phyloP scores from a whole-genome alignment of 176 grass and related monocot genomes.

The Stipa capillata region DNA sequence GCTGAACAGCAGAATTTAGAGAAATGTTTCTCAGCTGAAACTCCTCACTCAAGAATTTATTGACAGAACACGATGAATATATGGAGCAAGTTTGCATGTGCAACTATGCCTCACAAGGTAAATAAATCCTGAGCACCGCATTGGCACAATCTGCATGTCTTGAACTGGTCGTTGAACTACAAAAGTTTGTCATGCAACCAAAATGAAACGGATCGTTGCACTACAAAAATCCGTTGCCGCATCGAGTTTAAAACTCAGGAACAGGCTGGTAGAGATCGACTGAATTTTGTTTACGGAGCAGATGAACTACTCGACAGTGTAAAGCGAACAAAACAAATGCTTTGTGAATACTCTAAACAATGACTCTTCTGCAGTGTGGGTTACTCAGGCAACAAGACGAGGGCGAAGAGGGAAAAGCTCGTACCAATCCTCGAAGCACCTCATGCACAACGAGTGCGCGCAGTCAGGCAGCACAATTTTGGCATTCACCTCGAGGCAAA shows the following conservation, averaged over 20 bases:
- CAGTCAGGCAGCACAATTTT: conserved; percentile 55
- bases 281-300: background rate
- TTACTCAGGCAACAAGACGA: background rate
- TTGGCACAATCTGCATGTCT: background rate
- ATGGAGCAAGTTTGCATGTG: background rate
- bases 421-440: conserved; percentile 53
- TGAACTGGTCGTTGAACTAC: background rate
- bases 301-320: background rate
- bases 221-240: background rate
- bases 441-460: conserved; percentile 38
- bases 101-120: background rate
- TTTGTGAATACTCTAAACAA: background rate
- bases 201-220: background rate
- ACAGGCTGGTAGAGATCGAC: background rate
- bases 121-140: background rate
- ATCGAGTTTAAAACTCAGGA: background rate
- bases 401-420: background rate
- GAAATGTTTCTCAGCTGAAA: no score
- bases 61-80: background rate
- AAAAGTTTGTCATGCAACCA: no score
- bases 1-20: background rate
- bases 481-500: conserved; percentile 38
- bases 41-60: no score
- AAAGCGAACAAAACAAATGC: background rate
- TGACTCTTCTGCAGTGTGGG: background rate